Conservation (phyloP, 305 asterid genomes). For the Fraxinus xanthoxyloides region DNA sequence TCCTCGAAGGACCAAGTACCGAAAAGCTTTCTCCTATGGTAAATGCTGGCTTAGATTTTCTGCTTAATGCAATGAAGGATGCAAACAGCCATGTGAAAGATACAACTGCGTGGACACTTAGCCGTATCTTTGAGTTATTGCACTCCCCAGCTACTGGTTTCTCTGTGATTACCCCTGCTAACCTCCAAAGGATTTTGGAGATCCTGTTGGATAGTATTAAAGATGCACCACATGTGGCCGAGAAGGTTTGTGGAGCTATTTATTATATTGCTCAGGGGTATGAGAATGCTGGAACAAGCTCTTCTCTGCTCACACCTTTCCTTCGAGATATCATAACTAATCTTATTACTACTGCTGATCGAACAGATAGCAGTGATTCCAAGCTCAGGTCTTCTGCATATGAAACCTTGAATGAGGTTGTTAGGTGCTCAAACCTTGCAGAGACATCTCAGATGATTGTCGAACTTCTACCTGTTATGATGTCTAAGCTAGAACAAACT, state of each 20-base stretch:
- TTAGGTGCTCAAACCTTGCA: slow-evolving; percentile 67
- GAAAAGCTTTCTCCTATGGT: slow-evolving; percentile 83
- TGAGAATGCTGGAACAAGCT: slow-evolving; percentile 74
- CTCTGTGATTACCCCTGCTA: slow-evolving; percentile 66
- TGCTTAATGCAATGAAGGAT: slow-evolving; percentile 76
- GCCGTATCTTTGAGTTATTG: slow-evolving; percentile 83
- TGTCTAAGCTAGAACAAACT: slow-evolving; percentile 74
- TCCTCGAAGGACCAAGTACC: slow-evolving; percentile 84
- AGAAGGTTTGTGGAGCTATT: slow-evolving; percentile 88
- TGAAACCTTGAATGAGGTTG: slow-evolving; percentile 84
- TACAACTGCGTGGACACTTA: slow-evolving; percentile 95
- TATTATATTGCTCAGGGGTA: slow-evolving; percentile 90
- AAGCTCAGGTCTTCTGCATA: slow-evolving; percentile 74
- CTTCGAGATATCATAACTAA: slow-evolving; percentile 62
- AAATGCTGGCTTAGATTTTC: slow-evolving; percentile 62
- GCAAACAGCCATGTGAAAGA: slow-evolving; percentile 81
- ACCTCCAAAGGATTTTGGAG: slow-evolving; percentile 57
- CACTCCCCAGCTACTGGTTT: slow-evolving; percentile 69
- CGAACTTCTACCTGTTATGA: slow-evolving; percentile 68
- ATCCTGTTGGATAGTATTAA: slow-evolving; percentile 60
- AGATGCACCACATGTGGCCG: slow-evolving; percentile 86
- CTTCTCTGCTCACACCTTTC: slow-evolving; percentile 73
- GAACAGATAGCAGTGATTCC: slow-evolving; percentile 71
- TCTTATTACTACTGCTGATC: slow-evolving; percentile 68
- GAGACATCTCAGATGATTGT: slow-evolving; percentile 67